Evolutionary conservation across 768 basidiomycete species (phyloP), one percentile per base, ranked within the genome.

Genomic region (Phylloporus arenicola): DNA sequence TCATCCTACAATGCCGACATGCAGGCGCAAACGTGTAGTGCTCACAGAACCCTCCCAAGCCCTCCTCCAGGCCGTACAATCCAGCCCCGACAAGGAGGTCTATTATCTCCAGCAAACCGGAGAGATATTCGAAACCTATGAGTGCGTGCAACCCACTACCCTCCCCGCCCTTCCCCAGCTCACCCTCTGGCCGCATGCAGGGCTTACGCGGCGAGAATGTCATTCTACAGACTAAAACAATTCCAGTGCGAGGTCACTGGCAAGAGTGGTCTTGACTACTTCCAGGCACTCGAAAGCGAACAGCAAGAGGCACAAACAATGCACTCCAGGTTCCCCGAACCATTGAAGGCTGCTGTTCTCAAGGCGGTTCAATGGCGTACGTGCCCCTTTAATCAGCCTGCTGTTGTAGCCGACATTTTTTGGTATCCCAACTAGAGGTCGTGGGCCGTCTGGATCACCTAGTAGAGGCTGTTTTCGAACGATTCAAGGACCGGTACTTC

Each of bases 201-300:
- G 61, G 83, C 90, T 20, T 97, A 95, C 74, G 82, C 88, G 40
- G 82, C 89, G 30, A 86, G 95, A 61, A 88, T 95, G 81, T 86
- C 89, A 53, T 98, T 96, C 76, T 96, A 96, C 74, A 81, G 84
- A 48, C 79, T 90, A 52, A 92, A 91, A 64, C 86, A 93, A 63
- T 98, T 97, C 71, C 92, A 95, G 64, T 98, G 95, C 67, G 95
- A 97, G 73, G 91, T 94, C 62, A 92, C 91, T 30, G 92, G 94
- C 69, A 95, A 92, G 74, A 87, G 89, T 57, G 84, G 86, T 48
- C 78, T 98, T 47, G 88, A 91, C 74, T 99, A 92, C 72, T 96
- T 94, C 69, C 84, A 92, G 63, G 96, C 96, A 20, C 76, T 94
- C 40, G 84, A 91, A 59, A 93, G 90, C 51, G 96, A 99, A 70